Percentiles rank a stretch among this genome's conserved stretches.
Conservation (phyloP, 2,329 filamentous ascomycete species). For the Trichophyton benhamiae region DNA sequence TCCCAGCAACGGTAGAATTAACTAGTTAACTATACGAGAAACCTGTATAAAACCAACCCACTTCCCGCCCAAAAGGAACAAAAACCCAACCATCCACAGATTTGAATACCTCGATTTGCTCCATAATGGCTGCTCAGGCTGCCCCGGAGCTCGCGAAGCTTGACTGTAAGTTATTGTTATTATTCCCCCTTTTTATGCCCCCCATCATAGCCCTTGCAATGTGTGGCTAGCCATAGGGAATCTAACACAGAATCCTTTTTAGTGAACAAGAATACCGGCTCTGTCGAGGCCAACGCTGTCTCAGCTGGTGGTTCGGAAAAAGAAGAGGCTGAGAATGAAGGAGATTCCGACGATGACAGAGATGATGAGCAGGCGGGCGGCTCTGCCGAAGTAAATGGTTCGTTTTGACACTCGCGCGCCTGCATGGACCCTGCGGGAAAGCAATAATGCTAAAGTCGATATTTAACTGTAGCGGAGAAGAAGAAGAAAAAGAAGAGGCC, state of each 20-base stretch:
- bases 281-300: constrained; percentile 21
- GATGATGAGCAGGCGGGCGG: constrained; percentile 25
- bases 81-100: background rate
- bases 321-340: constrained; percentile 40
- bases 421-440: background rate
- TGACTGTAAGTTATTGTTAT: constrained; percentile 22
- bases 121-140: constrained; percentile 33
- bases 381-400: background rate
- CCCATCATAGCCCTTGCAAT: background rate
- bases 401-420: constrained; percentile 10
- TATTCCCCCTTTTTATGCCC: background rate
- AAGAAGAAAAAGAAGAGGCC: constrained; percentile 79
- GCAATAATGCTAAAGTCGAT: background rate
- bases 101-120: background rate
- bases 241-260: background rate
- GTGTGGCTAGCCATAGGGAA: background rate
- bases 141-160: constrained; percentile 31
- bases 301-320: constrained; percentile 26
- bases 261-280: constrained; percentile 31
- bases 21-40: background rate
- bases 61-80: background rate
- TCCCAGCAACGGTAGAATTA: background rate
- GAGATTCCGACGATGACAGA: constrained; percentile 42
- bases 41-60: constrained; percentile 3
- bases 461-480: constrained; percentile 35